Percentiles rank a stretch among this genome's conserved stretches.
Conservation (phyloP, 78 protist genomes). For the Dictyostelium brefeldianum region DNA sequence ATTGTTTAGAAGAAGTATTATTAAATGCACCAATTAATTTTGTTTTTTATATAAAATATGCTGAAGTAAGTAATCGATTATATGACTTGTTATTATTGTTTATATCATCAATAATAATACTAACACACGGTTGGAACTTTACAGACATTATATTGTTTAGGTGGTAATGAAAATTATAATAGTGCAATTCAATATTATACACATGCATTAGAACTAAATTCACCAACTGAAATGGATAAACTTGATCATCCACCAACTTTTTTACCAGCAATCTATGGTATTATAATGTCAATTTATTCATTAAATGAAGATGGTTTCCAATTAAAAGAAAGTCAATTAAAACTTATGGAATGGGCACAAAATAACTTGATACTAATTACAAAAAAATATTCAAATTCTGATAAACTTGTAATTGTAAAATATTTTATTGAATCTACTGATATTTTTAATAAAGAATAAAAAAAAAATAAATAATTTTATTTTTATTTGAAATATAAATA, state of each 20-base stretch:
- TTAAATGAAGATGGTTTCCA: not conserved
- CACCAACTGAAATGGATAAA: slow-evolving; percentile 11
- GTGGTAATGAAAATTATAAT: slow-evolving; percentile 62
- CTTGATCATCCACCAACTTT: slow-evolving; percentile 46
- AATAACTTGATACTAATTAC: slow-evolving; percentile 16
- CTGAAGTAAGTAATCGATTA: slow-evolving; percentile 71
- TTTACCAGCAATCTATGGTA: slow-evolving; percentile 58
- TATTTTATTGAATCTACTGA: slow-evolving; percentile 22
- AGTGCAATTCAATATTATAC: slow-evolving; percentile 65
- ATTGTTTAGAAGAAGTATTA: slow-evolving; percentile 66
- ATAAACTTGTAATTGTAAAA: slow-evolving; percentile 1
- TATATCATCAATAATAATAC: too few species aligned
- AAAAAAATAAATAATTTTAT: slow-evolving; percentile 13
- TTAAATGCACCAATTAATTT: slow-evolving; percentile 55
- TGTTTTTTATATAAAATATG: slow-evolving; percentile 63
- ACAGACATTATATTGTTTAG: slow-evolving; percentile 42
- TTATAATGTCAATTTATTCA: slow-evolving; percentile 58
- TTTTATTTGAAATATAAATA: too few species aligned
- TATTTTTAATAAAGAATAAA: slow-evolving; percentile 21
- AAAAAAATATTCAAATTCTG: slow-evolving; percentile 1
- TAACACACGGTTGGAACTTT: too few species aligned
- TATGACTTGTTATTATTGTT: too few species aligned
- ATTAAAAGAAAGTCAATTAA: slow-evolving; percentile 23
- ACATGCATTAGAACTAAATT: slow-evolving; percentile 60
- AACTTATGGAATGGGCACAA: slow-evolving; percentile 67